Evolutionary conservation across 768 basidiomycete species (phyloP).

Genomic region (Mycena polygramma): DNA sequence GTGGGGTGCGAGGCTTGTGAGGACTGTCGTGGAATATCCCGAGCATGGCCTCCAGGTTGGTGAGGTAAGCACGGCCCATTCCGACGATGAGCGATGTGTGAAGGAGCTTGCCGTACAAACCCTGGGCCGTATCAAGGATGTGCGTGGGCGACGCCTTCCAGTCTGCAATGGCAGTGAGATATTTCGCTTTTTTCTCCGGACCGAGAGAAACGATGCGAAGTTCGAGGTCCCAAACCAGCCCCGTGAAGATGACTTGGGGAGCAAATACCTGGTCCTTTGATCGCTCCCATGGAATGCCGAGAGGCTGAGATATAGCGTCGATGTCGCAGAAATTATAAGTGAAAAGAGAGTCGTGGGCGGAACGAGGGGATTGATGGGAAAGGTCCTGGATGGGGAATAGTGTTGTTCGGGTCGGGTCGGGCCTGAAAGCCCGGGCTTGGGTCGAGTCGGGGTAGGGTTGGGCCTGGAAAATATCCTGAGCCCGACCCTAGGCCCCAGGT

Average conservation of each 20-base stretch:
- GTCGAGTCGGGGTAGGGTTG: too few species aligned
- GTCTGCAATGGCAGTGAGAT: conserved; percentile 7
- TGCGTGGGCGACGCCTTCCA: conserved; percentile 37
- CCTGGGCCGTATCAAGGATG: conserved; percentile 47
- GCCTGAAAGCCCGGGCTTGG: too few species aligned
- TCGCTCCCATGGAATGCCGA: conserved; percentile 41
- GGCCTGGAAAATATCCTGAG: too few species aligned
- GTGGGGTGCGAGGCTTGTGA: conserved; percentile 46
- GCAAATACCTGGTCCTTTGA: conserved; percentile 39
- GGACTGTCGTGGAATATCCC: conserved; percentile 43
- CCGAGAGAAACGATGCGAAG: not conserved
- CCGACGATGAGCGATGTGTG: conserved; percentile 49
- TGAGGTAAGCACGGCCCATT: conserved; percentile 55
- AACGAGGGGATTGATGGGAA: conserved; percentile 30
- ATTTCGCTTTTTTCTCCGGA: conserved; percentile 9
- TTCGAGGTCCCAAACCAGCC: conserved; percentile 41
- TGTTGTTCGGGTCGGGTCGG: too few species aligned
- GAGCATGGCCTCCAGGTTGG: conserved; percentile 53
- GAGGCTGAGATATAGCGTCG: conserved; percentile 25
- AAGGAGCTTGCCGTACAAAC: conserved; percentile 55
- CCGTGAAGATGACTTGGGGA: conserved; percentile 33
- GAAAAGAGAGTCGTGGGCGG: not conserved
- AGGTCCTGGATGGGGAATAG: conserved; percentile 36
- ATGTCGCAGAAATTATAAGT: conserved; percentile 43
- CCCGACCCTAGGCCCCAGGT: too few species aligned